phyloP scores from a whole-genome alignment of 2,329 filamentous ascomycete species.

The Cadophora gregata region DNA sequence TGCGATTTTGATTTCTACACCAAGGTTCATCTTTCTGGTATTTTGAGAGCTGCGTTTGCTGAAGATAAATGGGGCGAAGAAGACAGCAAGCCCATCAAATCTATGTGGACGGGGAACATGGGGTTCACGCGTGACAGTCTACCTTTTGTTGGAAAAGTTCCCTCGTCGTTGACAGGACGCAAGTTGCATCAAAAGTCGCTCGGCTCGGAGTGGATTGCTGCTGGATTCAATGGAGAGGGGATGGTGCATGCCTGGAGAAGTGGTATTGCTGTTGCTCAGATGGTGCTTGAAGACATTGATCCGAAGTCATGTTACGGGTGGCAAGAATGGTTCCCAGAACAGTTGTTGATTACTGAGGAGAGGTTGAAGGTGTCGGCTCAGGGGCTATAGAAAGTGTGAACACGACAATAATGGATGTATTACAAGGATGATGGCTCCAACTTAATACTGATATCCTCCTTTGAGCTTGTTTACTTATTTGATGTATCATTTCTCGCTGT shows the following conservation, averaged over 20 bases:
- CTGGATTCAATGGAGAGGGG: slow-evolving; percentile 74
- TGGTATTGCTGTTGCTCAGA: slow-evolving; percentile 64
- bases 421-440: too few relatives aligned
- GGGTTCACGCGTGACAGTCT: slow-evolving; percentile 69
- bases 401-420: neutral
- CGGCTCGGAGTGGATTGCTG: slow-evolving; percentile 63
- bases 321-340: slow-evolving; percentile 1
- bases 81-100: neutral
- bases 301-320: neutral
- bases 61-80: neutral
- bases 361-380: neutral
- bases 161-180: slow-evolving; percentile 53
- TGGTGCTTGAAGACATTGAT: slow-evolving; percentile 53
- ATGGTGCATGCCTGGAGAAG: slow-evolving; percentile 75
- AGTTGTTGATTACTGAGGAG: neutral
- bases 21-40: neutral
- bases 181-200: slow-evolving; percentile 45
- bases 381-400: neutral
- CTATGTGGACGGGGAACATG: slow-evolving; percentile 76
- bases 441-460: too few relatives aligned
- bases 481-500: too few relatives aligned
- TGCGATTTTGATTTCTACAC: neutral
- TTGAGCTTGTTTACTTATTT: too few relatives aligned
- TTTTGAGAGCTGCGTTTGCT: neutral
- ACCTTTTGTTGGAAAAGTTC: slow-evolving; percentile 73